phyloP scores from a whole-genome alignment of 306 rosid genomes.

The Rubus idaeus region DNA sequence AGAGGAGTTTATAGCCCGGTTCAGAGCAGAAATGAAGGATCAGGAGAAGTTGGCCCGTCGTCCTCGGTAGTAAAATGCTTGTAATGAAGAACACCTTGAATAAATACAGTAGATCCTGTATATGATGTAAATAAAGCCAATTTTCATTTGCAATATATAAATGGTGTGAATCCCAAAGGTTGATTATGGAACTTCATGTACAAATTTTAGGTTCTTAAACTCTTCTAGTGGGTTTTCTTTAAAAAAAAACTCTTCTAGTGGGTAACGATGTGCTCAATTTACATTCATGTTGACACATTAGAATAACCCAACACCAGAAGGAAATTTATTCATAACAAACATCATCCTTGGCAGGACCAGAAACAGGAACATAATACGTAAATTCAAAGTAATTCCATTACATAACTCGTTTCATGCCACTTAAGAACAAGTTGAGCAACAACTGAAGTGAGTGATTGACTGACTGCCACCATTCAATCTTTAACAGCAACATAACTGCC shows the following conservation, averaged over 20 bases:
- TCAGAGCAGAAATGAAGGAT: constrained; percentile 50
- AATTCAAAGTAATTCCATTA: not conserved
- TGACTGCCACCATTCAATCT: not conserved
- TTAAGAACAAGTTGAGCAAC: not conserved
- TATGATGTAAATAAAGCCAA: not conserved
- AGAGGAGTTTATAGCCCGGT: constrained; percentile 59
- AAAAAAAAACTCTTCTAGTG: too few species aligned
- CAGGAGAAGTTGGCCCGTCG: constrained; percentile 48
- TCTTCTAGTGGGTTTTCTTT: too few species aligned
- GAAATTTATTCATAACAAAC: not conserved
- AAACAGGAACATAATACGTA: not conserved
- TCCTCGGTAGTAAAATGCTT: constrained; percentile 3
- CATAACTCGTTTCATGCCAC: not conserved
- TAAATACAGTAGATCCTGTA: not conserved
- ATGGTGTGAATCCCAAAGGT: not conserved
- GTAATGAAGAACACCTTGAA: not conserved
- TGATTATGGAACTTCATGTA: not conserved
- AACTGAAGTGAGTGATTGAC: not conserved
- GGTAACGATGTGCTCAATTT: too few species aligned
- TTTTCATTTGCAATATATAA: not conserved
- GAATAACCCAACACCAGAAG: not conserved
- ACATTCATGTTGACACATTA: not conserved
- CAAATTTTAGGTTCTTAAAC: not conserved
- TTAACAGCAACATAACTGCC: not conserved
- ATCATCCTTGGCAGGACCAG: not conserved